Base-by-base conservation (phyloP, 345 rosid species). In the Syzygium aqueum region DNA sequence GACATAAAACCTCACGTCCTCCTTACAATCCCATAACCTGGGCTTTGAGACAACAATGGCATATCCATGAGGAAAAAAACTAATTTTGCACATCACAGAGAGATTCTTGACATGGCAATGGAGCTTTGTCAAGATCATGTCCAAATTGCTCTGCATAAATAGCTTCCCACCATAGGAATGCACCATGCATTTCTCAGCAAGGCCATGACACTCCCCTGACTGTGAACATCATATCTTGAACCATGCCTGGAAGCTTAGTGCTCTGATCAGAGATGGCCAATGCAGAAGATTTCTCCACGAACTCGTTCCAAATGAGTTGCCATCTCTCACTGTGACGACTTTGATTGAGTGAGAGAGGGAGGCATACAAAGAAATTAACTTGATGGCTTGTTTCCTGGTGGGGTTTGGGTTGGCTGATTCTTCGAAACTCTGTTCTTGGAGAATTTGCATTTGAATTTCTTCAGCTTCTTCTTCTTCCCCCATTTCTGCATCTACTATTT, bases 131-230 rank as follows among this genome's bases (percentile, higher is more conserved):
- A 92, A 91, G 80, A 95, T 77, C 6, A 94, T 91, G 87, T 95
- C 98, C 85, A 96, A 91, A 91, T 96, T 97, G 85, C 98, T 96
- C 91, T 96, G 98, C 99, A 96, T 97, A 92, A 96, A 89, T 22
- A 97, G 96, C 95, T 95, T 96, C 28, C 99, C 37, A 33, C 94
- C 37, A 2, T 91, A 96, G 8, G 96, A 91, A 85, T 93, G 92
- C 91, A 93, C 94, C 85, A 93, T 90, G 85, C 98, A 97, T 25
- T 94, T 90, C 65, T 94, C 89, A 14, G 96, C 98, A 84, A 95
- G 97, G 89, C 92, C 95, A 88, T 77, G 86, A 85, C 96, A 92
- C 67, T 93, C 94, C 37, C 86, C 88, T n/a, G 27, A 91, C 88
- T 7, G 97, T 89, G 54, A 43, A 87, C 49, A 90, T 84, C 17